Conservation (phyloP, 2,329 filamentous ascomycete species). For the Trichocomaceae sp. region DNA sequence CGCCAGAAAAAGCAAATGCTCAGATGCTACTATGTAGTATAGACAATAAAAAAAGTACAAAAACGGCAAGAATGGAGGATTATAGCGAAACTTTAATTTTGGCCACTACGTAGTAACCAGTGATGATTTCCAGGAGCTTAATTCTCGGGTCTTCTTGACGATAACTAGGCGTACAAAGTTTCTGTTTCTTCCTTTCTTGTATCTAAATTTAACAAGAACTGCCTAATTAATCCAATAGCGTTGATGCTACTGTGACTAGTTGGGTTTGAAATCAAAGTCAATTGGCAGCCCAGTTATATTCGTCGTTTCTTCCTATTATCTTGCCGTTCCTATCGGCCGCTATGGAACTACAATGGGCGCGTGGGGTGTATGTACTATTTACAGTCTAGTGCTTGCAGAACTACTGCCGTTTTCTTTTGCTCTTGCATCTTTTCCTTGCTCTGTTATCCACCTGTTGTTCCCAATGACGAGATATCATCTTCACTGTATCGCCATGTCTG, state of each 20-base stretch:
- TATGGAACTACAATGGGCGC: not conserved
- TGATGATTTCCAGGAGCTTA: not conserved
- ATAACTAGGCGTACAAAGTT: not conserved
- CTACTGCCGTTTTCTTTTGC: not conserved
- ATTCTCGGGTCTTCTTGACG: not conserved
- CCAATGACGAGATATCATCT: not conserved
- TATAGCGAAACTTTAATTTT: not conserved
- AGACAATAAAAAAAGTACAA: not conserved
- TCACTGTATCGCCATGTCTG: not conserved
- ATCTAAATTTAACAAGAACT: not conserved
- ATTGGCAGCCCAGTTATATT: not conserved
- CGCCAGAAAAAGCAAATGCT: not conserved
- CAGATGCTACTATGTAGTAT: not conserved
- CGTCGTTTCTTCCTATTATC: not conserved
- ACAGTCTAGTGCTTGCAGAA: not conserved
- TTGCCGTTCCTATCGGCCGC: not conserved
- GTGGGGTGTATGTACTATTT: not conserved
- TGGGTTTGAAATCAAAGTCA: not conserved
- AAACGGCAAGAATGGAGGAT: not conserved
- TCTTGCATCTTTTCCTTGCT: not conserved
- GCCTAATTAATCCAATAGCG: not conserved
- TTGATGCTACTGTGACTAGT: not conserved
- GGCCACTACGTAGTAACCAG: not conserved
- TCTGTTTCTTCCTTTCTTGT: not conserved
- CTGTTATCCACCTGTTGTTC: not conserved